phyloP scores from a whole-genome alignment of 306 rosid species.

The Cyclanthera cordifolia region DNA sequence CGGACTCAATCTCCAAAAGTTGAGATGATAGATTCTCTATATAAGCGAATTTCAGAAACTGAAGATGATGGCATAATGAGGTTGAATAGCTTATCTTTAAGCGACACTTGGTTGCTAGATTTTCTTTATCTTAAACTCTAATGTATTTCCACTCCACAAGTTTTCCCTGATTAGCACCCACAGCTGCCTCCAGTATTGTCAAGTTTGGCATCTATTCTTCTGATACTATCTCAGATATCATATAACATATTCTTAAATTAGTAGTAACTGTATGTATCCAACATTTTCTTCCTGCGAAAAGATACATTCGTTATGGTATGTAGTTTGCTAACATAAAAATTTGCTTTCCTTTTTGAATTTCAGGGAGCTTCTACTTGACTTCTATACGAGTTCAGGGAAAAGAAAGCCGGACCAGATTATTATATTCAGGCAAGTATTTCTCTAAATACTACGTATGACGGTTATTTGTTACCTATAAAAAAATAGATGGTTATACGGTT shows the following conservation, averaged over 20 bases:
- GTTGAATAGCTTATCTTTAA: slow-evolving; percentile 17
- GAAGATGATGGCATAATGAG: slow-evolving; percentile 85
- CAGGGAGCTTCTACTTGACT: slow-evolving; percentile 79
- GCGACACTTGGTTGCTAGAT: neutral
- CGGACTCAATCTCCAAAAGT: slow-evolving; percentile 76
- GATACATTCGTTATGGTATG: neutral
- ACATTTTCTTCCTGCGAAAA: too few relatives aligned
- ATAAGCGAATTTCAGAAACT: slow-evolving; percentile 44
- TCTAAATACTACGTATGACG: neutral
- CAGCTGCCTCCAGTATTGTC: neutral
- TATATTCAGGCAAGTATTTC: slow-evolving; percentile 56
- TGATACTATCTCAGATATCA: neutral
- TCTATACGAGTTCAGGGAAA: slow-evolving; percentile 59
- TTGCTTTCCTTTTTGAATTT: slow-evolving; percentile 11
- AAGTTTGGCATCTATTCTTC: neutral
- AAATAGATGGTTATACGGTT: too few relatives aligned
- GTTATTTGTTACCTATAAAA: neutral
- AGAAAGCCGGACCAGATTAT: slow-evolving; percentile 71
- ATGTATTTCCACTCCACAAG: too few relatives aligned
- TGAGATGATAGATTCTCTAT: slow-evolving; percentile 81
- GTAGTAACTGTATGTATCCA: too few relatives aligned
- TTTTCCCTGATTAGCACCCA: neutral
- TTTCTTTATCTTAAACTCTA: neutral
- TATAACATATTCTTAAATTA: too few relatives aligned
- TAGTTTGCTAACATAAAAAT: neutral